These are phyloP conservation scores for Nyssa sinensis DNA, from an alignment of 148 eudicot genomes.

Conservation along the genomic window DNA sequence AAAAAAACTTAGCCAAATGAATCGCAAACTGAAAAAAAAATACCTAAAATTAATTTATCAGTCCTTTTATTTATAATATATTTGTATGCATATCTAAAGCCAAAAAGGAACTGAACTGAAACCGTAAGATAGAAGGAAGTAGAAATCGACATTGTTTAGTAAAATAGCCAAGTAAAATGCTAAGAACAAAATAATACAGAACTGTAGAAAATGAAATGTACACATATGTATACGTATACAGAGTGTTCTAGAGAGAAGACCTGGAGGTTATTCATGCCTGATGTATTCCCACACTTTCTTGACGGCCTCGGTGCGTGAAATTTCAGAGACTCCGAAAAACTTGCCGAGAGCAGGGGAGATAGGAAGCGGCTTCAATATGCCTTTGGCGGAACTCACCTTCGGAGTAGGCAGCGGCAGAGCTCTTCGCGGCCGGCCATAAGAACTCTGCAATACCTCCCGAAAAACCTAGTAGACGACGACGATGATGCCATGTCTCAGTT, in stretches of 20 bases:
- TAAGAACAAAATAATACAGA: no score
- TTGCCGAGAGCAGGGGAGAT: conserved; percentile 44
- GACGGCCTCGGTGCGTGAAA: conserved; percentile 46
- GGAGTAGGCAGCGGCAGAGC: conserved; percentile 17
- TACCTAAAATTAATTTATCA: no score
- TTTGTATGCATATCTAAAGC: no score
- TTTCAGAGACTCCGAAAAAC: conserved; percentile 45
- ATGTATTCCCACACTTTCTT: conserved; percentile 58
- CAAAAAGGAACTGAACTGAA: no score
- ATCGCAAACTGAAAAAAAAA: no score
- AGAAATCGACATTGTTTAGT: no score
- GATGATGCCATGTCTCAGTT: conserved; percentile 19
- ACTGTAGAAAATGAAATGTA: no score
- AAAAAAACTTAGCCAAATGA: no score
- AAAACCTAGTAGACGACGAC: conserved; percentile 24
- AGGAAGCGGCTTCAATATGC: conserved; percentile 34
- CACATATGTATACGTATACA: no score
- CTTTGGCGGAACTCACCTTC: conserved; percentile 14
- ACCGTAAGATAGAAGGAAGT: no score
- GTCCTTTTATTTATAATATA: no score
- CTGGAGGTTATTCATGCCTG: conserved; percentile 53
- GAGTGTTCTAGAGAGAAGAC: conserved; percentile 20
- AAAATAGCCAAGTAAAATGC: no score
- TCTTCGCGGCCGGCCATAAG: conserved; percentile 36
- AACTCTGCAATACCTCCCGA: conserved; percentile 38